Conservation (phyloP, 139 green algal species). For the Chlamydomonas schloesseri region DNA sequence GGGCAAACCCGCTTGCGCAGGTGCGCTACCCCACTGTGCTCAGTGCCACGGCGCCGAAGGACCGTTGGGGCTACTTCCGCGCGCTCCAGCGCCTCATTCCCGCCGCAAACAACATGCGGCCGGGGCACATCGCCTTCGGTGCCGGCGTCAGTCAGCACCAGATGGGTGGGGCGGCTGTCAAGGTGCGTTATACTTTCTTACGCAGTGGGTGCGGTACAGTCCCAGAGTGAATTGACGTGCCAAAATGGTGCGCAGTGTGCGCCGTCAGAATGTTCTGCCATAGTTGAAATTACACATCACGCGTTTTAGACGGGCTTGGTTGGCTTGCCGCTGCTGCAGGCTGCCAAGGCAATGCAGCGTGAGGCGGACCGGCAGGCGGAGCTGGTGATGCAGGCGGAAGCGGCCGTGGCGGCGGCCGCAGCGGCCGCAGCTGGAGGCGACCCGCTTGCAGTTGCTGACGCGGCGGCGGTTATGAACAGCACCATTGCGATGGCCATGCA, state of each 20-base stretch:
- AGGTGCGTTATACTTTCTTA: too few species aligned
- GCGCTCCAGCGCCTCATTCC: constrained; percentile 30
- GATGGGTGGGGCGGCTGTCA: constrained; percentile 4
- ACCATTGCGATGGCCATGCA: background rate
- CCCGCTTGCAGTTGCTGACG: background rate
- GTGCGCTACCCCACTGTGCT: constrained; percentile 15
- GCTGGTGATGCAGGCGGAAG: background rate
- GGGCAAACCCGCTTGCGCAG: too few species aligned
- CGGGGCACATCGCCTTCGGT: constrained; percentile 34
- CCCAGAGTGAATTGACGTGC: too few species aligned
- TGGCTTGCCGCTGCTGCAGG: background rate
- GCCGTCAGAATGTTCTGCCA: too few species aligned
- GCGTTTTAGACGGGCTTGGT: too few species aligned
- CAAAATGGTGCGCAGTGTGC: too few species aligned
- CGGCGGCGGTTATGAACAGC: background rate
- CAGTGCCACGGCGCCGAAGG: constrained; percentile 23
- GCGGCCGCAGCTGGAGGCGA: background rate
- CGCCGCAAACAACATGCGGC: constrained; percentile 21
- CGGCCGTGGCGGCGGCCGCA: background rate
- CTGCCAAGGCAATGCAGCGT: background rate
- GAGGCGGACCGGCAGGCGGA: constrained; percentile 19
- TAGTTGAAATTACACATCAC: too few species aligned
- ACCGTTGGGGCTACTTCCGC: constrained; percentile 43
- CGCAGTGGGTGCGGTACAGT: too few species aligned
- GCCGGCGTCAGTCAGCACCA: background rate